Evolutionary conservation across 768 basidiomycete species (phyloP).

Genomic region (Leccinum longicurvipes): DNA sequence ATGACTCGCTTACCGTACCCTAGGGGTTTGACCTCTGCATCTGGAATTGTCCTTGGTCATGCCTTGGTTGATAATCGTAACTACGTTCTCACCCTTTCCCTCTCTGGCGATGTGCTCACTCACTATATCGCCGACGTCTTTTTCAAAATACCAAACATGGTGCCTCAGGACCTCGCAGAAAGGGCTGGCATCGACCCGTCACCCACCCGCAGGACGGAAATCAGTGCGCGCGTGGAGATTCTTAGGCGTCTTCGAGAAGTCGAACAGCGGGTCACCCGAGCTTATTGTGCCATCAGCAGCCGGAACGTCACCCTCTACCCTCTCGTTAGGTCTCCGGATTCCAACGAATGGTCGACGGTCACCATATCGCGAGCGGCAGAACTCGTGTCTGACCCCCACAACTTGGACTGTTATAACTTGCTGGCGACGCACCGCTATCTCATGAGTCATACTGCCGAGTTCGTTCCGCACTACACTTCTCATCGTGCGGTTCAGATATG

Average conservation of each 20-base stretch:
- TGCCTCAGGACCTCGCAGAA: conserved; percentile 41
- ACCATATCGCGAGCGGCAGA: conserved; percentile 53
- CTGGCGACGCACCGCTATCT: conserved; percentile 62
- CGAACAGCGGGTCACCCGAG: conserved; percentile 45
- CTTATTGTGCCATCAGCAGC: conserved; percentile 33
- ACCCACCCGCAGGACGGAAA: conserved; percentile 34
- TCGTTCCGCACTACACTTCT: conserved; percentile 43
- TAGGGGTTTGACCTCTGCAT: conserved; percentile 20
- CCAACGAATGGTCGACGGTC: conserved; percentile 51
- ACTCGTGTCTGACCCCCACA: conserved; percentile 35
- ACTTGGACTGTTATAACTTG: conserved; percentile 34
- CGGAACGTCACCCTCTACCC: conserved; percentile 39
- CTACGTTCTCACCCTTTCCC: conserved; percentile 29
- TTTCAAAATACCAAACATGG: conserved; percentile 58
- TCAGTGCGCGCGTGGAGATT: conserved; percentile 61
- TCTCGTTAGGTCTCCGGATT: conserved; percentile 41
- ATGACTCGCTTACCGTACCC: conserved; percentile 7
- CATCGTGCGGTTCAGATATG: conserved; percentile 54
- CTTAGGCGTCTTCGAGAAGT: conserved; percentile 57
- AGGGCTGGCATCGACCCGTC: conserved; percentile 43
- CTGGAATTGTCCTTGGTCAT: conserved; percentile 29
- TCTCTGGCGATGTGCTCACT: conserved; percentile 49
- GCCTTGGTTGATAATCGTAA: conserved; percentile 31
- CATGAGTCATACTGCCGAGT: conserved; percentile 51
- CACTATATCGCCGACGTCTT: conserved; percentile 52